These are phyloP conservation scores for Trichoderma guizhouense DNA, from an alignment of 2,329 filamentous ascomycete species.

Conservation along the genomic window DNA sequence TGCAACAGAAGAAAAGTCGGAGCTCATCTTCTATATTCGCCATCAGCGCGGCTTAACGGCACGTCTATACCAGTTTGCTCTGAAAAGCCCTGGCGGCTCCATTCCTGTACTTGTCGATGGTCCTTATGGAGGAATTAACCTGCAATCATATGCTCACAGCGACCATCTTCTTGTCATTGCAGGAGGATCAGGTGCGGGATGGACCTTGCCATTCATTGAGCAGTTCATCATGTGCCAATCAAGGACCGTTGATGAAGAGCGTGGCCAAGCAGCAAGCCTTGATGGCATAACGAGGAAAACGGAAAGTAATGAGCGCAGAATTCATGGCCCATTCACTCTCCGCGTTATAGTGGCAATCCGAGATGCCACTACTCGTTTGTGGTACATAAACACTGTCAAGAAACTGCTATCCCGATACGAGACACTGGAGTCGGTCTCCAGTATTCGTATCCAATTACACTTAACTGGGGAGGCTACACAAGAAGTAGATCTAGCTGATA, in stretches of 20 bases:
- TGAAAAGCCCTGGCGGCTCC: neutral
- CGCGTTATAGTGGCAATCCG: neutral
- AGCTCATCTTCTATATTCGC: neutral
- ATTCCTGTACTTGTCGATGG: neutral
- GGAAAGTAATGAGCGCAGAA: neutral
- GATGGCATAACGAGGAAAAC: neutral
- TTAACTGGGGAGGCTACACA: neutral
- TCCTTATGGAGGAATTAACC: neutral
- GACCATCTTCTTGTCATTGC: neutral
- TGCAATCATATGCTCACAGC: neutral
- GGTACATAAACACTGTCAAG: neutral
- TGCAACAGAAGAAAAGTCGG: neutral
- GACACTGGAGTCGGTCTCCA: neutral
- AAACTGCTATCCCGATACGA: neutral
- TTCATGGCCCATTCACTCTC: neutral
- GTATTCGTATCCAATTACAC: neutral
- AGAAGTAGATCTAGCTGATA: neutral
- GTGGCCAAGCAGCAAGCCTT: neutral
- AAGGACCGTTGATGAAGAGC: neutral
- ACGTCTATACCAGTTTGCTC: neutral
- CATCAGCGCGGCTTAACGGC: neutral
- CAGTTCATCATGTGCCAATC: neutral
- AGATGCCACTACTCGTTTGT: neutral
- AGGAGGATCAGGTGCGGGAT: neutral
- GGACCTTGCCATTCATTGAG: neutral